Evolutionary conservation across 306 rosid genomes (phyloP), one percentile per base, ranked within the genome.

Genomic region (Sphenostylis stenocarpa): DNA sequence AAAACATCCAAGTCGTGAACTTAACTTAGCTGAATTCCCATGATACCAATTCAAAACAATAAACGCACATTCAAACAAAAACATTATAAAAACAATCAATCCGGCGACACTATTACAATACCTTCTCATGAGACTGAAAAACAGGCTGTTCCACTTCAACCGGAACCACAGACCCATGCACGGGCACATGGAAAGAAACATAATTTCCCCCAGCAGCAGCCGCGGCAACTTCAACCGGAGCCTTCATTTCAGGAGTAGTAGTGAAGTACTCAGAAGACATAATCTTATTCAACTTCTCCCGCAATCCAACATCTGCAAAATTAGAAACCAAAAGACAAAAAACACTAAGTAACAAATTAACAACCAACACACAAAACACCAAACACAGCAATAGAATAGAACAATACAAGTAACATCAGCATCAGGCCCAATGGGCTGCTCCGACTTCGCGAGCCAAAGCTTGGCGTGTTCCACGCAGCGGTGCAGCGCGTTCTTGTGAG

Each of bases 171-270:
- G 84, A 63, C 41, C 56, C 83, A 2, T 85, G 90, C 21, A 85
- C 86, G 0, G 93, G 92, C 67, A 92, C 91, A 86, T 88, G 97
- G 53, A 89, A 96, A 36, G 93, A 67, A 17, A 77, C 86, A 75
- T 89, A 95, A 72, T 80, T 89, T 51, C 96, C 98, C 20, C 87
- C 91, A 73, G 91, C 90, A 56, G 94, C 92, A 19, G 95, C 94
- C 1, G 98, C 97, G 23, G 92, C 93, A 78, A 92, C 96, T 44
- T 93, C 99, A 51, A 88, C 94, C 0, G 98, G 72, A 83, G 88
- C 97, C 81, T 92, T 92, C 87, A 96, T 92, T 89, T 92, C 97
- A 3, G 99, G 99, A 4, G 93, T 82, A 16, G 93, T 96, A 52
- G 84, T 92, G 67, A 91, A 89, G 72, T 96, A 96, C 67, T 89